Conservation (phyloP, 1,284 basidiomycete species). For the Agroathelia rolfsii region DNA sequence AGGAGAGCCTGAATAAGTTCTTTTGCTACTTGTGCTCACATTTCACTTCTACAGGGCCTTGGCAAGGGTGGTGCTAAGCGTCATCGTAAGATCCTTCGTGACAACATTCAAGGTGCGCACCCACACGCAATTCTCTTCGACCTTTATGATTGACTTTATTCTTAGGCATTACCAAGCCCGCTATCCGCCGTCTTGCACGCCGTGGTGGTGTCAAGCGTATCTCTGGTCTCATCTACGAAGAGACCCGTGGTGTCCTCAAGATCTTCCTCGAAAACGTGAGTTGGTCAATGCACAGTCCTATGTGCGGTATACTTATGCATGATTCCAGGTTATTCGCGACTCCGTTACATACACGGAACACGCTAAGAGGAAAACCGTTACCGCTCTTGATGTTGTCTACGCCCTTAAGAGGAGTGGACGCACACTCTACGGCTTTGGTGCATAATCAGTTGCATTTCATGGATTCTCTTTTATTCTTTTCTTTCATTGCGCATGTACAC, state of each 20-base stretch:
- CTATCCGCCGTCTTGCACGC: constrained; percentile 88
- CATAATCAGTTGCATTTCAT: constrained; percentile 12
- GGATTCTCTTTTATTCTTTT: not conserved
- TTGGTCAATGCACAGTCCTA: constrained; percentile 9
- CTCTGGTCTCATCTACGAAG: constrained; percentile 87
- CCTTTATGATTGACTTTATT: not conserved
- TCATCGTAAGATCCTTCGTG: constrained; percentile 80
- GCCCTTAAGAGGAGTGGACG: constrained; percentile 87
- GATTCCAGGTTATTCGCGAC: constrained; percentile 71
- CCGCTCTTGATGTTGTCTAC: constrained; percentile 85
- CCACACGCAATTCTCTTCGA: constrained; percentile 1
- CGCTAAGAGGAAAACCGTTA: constrained; percentile 87
- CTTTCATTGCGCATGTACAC: no score
- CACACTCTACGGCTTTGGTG: constrained; percentile 73
- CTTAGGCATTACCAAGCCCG: constrained; percentile 76
- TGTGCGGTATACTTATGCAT: not conserved
- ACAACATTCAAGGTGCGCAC: constrained; percentile 74
- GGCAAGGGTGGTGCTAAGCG: constrained; percentile 87
- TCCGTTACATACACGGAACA: constrained; percentile 95
- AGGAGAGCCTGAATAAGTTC: constrained; percentile 8
- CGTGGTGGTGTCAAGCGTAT: constrained; percentile 96
- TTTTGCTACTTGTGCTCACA: constrained; percentile 2
- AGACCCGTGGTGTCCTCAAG: constrained; percentile 90
- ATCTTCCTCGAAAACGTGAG: constrained; percentile 79
- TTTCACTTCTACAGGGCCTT: constrained; percentile 42